phyloP scores from a whole-genome alignment of 2,329 filamentous ascomycete genomes.

The Penicillium sp. region DNA sequence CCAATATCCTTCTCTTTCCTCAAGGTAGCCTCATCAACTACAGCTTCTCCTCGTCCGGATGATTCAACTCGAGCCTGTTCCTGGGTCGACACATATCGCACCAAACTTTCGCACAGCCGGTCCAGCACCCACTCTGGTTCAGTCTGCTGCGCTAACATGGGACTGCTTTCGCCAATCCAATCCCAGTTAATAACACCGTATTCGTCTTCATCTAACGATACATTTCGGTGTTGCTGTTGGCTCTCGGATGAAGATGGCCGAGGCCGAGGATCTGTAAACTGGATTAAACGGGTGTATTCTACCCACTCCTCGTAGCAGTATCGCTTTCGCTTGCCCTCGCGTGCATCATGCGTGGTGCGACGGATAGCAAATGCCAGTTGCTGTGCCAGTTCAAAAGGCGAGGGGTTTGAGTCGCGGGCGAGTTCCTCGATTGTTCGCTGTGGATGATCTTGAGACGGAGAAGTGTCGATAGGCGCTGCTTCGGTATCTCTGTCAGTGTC shows the following conservation, averaged over 20 bases:
- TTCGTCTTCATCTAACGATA: conserved; percentile 55
- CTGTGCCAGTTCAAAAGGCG: conserved; percentile 63
- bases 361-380: conserved; percentile 72
- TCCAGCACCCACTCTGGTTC: conserved; percentile 72
- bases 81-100: conserved; percentile 45
- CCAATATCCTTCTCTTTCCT: conserved; percentile 31
- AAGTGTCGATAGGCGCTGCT: neutral
- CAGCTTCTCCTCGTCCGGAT: conserved; percentile 1
- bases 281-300: conserved; percentile 77
- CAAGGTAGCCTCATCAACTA: conserved; percentile 25
- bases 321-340: conserved; percentile 59
- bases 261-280: conserved; percentile 52
- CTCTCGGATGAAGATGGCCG: conserved; percentile 5
- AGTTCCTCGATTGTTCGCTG: conserved; percentile 49
- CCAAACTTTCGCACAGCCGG: conserved; percentile 67
- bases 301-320: conserved; percentile 88
- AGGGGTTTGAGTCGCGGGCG: conserved; percentile 49
- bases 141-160: conserved; percentile 64
- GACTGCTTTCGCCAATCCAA: conserved; percentile 72
- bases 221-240: conserved; percentile 22
- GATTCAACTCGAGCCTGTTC: conserved; percentile 14
- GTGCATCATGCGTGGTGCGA: conserved; percentile 66
- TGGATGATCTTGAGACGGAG: conserved; percentile 8
- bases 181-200: conserved; percentile 69
- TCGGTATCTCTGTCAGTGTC: conserved; percentile 4